Evolutionary conservation across 192 early-diverging fungal species (phyloP).

Genomic region (Entomortierella parvispora): DNA sequence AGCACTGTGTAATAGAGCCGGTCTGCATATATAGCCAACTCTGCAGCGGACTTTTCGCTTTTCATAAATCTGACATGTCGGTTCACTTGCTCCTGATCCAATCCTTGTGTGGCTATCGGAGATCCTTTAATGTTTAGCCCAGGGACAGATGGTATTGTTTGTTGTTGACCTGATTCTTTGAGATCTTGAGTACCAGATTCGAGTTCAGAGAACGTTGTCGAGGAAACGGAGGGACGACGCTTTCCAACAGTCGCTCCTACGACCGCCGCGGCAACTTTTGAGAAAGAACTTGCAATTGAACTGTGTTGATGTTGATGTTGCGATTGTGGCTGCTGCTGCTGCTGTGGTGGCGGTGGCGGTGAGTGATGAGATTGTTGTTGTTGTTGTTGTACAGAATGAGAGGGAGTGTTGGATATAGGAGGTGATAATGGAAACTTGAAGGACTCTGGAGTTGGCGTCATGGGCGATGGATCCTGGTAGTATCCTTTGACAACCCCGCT

Average conservation of each 20-base stretch:
- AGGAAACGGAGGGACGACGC: conserved; percentile 10
- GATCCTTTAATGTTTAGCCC: no score
- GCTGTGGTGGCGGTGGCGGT: background rate
- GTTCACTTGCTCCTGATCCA: conserved; percentile 13
- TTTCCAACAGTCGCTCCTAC: conserved; percentile 32
- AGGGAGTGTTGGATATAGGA: no score
- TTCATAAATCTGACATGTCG: conserved; percentile 16
- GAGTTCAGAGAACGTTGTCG: background rate
- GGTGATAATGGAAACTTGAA: no score
- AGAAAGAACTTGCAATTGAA: conserved; percentile 13
- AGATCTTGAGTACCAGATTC: background rate
- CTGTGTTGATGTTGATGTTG: background rate
- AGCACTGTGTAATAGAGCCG: conserved; percentile 24
- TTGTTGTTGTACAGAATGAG: no score
- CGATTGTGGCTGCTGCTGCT: background rate
- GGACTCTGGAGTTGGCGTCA: background rate
- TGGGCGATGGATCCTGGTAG: background rate
- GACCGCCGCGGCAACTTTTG: conserved; percentile 33
- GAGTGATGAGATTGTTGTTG: background rate
- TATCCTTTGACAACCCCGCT: no score
- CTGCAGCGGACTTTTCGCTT: conserved; percentile 11
- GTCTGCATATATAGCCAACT: conserved; percentile 24
- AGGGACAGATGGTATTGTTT: background rate
- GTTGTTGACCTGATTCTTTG: background rate
- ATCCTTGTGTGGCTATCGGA: background rate